Evolutionary conservation across 257 asterid genomes (phyloP), one percentile per base, ranked within the genome.

Genomic region (Haberlea rhodopensis): DNA sequence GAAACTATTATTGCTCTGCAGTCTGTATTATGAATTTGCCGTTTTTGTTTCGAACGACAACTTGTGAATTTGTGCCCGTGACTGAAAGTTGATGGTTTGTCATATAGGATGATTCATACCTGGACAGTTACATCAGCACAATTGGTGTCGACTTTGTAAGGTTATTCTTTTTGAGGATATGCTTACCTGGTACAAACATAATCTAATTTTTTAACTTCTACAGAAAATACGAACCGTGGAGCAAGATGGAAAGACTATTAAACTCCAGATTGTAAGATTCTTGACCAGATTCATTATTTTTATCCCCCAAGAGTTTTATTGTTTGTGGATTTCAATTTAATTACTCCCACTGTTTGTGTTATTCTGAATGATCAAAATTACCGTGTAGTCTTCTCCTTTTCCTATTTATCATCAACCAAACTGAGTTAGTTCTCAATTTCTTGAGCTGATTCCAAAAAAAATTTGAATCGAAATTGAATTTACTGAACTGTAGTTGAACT

Each of bases 111-210:
- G 95, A 89, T 74, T 89, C 95, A 10, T 86, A 89, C 67, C 76
- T 89, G 80, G 96, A 89, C 71, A 89, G 95, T 78, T 89, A 86
- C 83, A 89, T 89, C 75, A 86, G 95, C 79, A 89, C 95, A 58
- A 89, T 89, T 74, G 95, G 96, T 70, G 96, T 89, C n/a, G 96
- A 89, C 80, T 89, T 89, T 78, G 96, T 89, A 79, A 89, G 95
- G 69, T 68, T 61, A 8, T 18, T 20, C 21, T 61, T 20, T 48
- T 8, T 2, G 11, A 21, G 8, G 21, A 16, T 59, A 16, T 5
- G 72, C 22, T 48, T 48, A 5, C 53, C 51, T 28, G 48, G 13
- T 28, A 57, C 34, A 59, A 5, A n/a, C 24, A 26, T n/a, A 31
- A 57, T 22, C 40, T 53, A 51, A 60, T 48, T 67, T 31, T 61